Evolutionary conservation across 495 filamentous ascomycete genomes (phyloP).

Genomic region (Neurospora sp.): DNA sequence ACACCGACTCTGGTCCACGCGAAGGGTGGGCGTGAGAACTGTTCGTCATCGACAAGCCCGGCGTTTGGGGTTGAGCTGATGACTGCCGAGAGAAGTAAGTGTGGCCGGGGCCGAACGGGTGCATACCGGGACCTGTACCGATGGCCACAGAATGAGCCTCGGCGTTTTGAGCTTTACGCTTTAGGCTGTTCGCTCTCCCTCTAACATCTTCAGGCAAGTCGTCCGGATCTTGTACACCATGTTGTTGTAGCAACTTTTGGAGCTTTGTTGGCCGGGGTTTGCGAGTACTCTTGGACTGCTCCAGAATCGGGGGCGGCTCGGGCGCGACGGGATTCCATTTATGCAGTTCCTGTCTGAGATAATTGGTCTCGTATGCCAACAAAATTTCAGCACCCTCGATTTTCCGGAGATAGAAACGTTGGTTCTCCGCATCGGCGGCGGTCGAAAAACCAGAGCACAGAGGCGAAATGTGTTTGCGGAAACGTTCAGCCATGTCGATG

Average conservation of each 20-base stretch:
- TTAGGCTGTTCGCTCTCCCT: constrained; percentile 58
- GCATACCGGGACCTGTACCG: constrained; percentile 25
- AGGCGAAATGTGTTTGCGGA: constrained; percentile 69
- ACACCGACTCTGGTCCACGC: constrained; percentile 12
- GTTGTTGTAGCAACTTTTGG: constrained; percentile 85
- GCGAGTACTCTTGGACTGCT: constrained; percentile 81
- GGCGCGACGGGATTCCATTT: constrained; percentile 92
- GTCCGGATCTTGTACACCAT: constrained; percentile 78
- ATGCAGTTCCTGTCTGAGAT: constrained; percentile 92
- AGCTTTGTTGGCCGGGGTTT: constrained; percentile 97
- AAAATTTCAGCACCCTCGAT: constrained; percentile 97
- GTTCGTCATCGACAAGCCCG: constrained; percentile 22
- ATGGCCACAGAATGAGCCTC: constrained; percentile 27
- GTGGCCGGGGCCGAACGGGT: constrained; percentile 22
- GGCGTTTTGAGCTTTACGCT: constrained; percentile 44
- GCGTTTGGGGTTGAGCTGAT: constrained; percentile 30
- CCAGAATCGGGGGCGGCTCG: constrained; percentile 69
- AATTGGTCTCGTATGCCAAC: constrained; percentile 87
- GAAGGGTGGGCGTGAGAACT: constrained; percentile 23
- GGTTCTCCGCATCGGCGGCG: constrained; percentile 72
- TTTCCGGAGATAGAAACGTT: constrained; percentile 97
- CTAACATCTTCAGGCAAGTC: constrained; percentile 74
- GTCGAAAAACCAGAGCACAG: constrained; percentile 72
- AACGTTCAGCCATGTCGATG: constrained; percentile 70
- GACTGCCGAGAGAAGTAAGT: constrained; percentile 29